These are phyloP conservation scores for Pseudogymnoascus pannorum DNA, from an alignment of 2,329 filamentous ascomycete genomes.

Conservation along the genomic window DNA sequence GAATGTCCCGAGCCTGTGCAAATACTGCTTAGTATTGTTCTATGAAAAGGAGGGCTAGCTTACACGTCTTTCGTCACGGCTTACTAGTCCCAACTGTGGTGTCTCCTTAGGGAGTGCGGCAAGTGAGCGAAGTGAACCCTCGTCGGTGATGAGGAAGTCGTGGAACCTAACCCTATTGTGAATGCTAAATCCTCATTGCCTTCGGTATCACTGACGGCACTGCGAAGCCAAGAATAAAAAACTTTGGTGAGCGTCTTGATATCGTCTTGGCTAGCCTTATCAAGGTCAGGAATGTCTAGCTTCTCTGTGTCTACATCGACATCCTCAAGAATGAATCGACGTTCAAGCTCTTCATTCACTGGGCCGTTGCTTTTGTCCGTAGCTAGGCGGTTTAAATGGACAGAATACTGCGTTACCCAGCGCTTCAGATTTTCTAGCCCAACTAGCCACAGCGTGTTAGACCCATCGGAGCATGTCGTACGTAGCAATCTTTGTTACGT, in stretches of 20 bases:
- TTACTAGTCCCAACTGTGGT: neutral
- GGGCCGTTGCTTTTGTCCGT: neutral
- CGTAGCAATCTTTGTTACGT: neutral
- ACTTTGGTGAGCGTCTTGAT: neutral
- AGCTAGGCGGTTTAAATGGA: neutral
- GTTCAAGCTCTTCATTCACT: neutral
- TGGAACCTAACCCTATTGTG: neutral
- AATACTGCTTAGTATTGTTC: neutral
- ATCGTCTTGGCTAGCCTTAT: neutral
- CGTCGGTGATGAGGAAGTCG: slow-evolving; percentile 5
- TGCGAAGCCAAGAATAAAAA: neutral
- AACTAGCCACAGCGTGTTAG: neutral
- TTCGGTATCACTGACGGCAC: neutral
- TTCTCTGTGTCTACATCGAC: neutral
- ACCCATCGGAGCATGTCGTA: neutral
- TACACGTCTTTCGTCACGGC: neutral
- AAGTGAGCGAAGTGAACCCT: neutral
- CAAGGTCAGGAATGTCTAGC: neutral
- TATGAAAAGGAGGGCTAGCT: neutral
- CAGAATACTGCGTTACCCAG: neutral
- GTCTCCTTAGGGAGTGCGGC: neutral
- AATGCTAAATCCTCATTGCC: neutral
- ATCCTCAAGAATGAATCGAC: neutral
- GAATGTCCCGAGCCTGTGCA: neutral
- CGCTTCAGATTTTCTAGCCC: neutral